Conservation (phyloP, 345 rosid species). For the Syzygium aromaticum region DNA sequence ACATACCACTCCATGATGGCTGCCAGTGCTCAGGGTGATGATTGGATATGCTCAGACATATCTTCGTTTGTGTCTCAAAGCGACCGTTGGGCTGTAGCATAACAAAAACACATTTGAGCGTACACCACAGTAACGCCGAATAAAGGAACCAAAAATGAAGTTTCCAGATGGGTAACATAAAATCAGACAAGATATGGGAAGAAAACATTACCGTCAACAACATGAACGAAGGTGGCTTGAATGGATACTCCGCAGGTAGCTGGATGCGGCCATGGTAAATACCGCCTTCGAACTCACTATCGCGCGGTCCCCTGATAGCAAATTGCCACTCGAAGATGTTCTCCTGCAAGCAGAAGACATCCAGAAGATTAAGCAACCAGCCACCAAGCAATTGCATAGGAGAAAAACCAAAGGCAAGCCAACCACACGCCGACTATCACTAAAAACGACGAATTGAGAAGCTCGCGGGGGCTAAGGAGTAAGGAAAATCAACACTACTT, state of each 20-base stretch:
- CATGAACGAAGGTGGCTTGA: slow-evolving; percentile 98
- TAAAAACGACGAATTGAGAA: neutral
- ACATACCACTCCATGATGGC: slow-evolving; percentile 97
- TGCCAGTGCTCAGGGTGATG: slow-evolving; percentile 99
- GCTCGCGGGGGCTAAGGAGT: neutral
- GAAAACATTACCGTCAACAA: slow-evolving; percentile 54
- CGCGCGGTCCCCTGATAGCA: slow-evolving; percentile 78
- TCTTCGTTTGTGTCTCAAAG: slow-evolving; percentile 87
- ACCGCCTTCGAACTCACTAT: slow-evolving; percentile 91
- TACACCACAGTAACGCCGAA: neutral
- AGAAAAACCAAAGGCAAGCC: neutral
- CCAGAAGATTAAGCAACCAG: neutral
- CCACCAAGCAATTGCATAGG: neutral
- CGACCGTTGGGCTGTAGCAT: slow-evolving; percentile 81
- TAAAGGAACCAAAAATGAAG: neutral
- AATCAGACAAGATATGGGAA: neutral
- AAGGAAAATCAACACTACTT: neutral
- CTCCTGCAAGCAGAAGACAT: slow-evolving; percentile 39
- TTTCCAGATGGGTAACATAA: neutral
- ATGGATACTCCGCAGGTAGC: slow-evolving; percentile 90
- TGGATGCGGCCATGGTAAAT: slow-evolving; percentile 98
- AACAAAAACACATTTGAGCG: neutral
- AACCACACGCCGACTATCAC: neutral
- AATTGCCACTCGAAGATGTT: slow-evolving; percentile 98
- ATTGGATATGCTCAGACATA: slow-evolving; percentile 92